A percentile compares a stretch with the other conserved stretches of the same genome.
These are phyloP conservation scores for Luffa aegyptiaca DNA, from an alignment of 306 rosid genomes.

Conservation along the genomic window DNA sequence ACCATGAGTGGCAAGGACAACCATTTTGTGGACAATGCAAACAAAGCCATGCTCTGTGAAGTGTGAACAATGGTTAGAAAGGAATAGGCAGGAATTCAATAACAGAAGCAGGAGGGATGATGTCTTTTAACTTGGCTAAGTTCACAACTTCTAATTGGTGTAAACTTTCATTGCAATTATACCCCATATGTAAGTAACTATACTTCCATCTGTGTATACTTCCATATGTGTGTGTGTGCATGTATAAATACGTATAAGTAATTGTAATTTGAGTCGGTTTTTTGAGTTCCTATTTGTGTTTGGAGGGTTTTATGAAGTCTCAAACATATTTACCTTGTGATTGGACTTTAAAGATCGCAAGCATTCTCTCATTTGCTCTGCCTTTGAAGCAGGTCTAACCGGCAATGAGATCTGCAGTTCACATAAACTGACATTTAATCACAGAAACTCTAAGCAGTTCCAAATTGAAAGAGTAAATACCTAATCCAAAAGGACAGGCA, in stretches of 20 bases:
- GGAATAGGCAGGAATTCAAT: neutral
- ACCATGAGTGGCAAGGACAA: neutral
- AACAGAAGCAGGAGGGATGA: neutral
- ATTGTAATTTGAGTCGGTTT: neutral
- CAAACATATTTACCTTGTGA: conserved; percentile 65
- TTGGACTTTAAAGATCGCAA: conserved; percentile 81
- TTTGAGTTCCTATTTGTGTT: neutral
- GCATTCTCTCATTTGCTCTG: conserved; percentile 93
- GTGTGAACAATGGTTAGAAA: neutral
- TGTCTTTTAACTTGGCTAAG: neutral
- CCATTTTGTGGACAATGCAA: neutral
- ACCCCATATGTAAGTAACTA: neutral
- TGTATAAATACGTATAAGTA: neutral
- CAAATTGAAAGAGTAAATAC: neutral
- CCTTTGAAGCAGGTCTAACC: conserved; percentile 70
- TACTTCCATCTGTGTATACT: too few relatives aligned
- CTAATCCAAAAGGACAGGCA: neutral
- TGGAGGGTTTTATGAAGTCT: neutral
- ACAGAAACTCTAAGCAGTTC: neutral
- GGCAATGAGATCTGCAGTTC: conserved; percentile 58
- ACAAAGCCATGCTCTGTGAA: neutral
- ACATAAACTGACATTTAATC: conserved; percentile 4
- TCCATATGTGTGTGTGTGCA: neutral
- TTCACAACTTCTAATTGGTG: neutral
- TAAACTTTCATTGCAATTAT: neutral